Evolutionary conservation across 345 rosid genomes (phyloP), one percentile per base, ranked within the genome.

Genomic region (Boechera retrofracta): DNA sequence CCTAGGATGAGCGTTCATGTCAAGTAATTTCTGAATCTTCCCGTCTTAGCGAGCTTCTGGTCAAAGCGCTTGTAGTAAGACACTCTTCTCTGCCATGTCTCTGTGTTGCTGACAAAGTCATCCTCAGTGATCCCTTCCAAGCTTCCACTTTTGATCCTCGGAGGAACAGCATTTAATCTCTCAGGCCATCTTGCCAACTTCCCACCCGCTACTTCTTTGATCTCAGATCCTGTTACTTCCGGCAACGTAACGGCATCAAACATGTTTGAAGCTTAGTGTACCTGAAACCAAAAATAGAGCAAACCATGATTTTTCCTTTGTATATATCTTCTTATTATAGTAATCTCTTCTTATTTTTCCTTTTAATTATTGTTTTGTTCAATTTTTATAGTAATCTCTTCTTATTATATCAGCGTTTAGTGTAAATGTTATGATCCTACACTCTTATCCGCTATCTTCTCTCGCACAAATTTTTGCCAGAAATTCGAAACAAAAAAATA

Each of bases 1-100:
- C 29, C 97, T 97, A 55, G 90, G 69, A 54, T 83, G 26, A 29
- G 97, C 77, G 28, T 92, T 89, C 98, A 94, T 94, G 62, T 92
- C 99, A 13, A 94, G 89, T 82, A 94, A 72, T 92, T 92, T 24
- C 98, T 83, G 83, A 87, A 95, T 64, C 94, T 84, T 26, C 96
- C 98, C 2, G 56, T 57, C 54, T 86, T 81, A 0, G 88, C 91
- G 15, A 95, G 78, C 62, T 88, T 89, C 51, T 77, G 58, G 74
- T 91, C 92, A 57, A 89, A 64, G 1, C 38, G 63, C 87, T 89
- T 95, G 84, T 95, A 92, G 78, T 89, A 62, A 15, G 80, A 81
- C 1, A 89, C 85, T 72, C 98, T 87, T 74, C 59, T 77, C 75
- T 77, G 85, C 98, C 99, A 95, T 56, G 86, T 53, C 84, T 82